Evolutionary conservation across 768 basidiomycete genomes (phyloP).

Genomic region (Phylloporus sp.): DNA sequence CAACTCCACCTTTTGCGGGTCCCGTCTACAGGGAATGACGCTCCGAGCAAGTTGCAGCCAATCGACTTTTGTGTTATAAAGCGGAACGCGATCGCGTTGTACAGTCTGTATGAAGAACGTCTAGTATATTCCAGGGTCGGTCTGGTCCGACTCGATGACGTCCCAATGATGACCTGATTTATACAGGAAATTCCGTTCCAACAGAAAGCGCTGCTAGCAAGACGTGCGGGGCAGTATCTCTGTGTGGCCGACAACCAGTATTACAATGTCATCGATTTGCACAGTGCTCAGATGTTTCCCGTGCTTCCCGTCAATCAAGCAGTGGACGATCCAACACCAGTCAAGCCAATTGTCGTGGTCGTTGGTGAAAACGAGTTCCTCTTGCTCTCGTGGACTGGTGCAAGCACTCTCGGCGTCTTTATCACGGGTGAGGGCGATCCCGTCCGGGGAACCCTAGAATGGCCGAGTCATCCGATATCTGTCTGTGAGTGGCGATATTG

Average conservation of each 20-base stretch:
- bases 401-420: constrained; percentile 79
- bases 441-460: constrained; percentile 83
- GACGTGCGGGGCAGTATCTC: constrained; percentile 55
- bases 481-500: constrained; percentile 52
- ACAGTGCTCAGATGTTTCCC: constrained; percentile 61
- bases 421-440: constrained; percentile 83
- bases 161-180: background rate
- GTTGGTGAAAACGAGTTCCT: constrained; percentile 79
- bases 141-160: background rate
- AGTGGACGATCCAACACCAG: constrained; percentile 33
- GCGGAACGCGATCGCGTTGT: constrained; percentile 56
- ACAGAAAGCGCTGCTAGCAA: constrained; percentile 51
- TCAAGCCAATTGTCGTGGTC: constrained; percentile 71
- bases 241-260: constrained; percentile 68
- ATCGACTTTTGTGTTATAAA: constrained; percentile 75
- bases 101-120: constrained; percentile 55
- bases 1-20: constrained; percentile 60
- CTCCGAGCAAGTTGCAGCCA: constrained; percentile 39
- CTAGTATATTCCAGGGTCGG: constrained; percentile 57
- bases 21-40: constrained; percentile 37
- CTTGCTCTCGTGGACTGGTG: constrained; percentile 79
- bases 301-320: constrained; percentile 79
- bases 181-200: constrained; percentile 68
- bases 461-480: constrained; percentile 72
- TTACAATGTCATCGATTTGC: constrained; percentile 79